Evolutionary conservation across 257 asterid genomes (phyloP), one percentile per base, ranked within the genome.

Genomic region (Mentha longifolia): DNA sequence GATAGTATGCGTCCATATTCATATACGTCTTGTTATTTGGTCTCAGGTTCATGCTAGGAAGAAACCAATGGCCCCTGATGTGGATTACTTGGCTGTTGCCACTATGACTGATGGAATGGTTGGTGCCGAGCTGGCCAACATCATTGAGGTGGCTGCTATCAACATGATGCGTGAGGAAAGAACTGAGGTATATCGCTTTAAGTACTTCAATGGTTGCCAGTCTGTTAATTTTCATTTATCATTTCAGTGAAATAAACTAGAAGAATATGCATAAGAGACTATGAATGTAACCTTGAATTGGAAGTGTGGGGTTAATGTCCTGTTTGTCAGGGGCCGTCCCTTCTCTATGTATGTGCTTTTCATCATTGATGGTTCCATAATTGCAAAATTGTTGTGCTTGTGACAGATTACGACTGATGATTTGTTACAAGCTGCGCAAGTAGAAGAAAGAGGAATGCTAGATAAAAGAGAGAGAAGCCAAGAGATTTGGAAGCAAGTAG

Each of bases 101-200:
- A 81, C 85, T 75, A 82, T 87, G 89, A 89, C 97, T 13, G 91
- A 87, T 35, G 98, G 98, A 74, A 92, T 95, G 99, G 98, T 89
- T 76, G 98, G 99, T 61, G 97, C 99, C 1, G 98, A 95, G 91
- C 83, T 95, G 70, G 99, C 97, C 67, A 95, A 95, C 85, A 87
- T 95, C 65, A 73, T 95, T 51, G 99, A 95, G 91, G 90, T 95
- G 70, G 93, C 99, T 74, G 99, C 99, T 73, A 86, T 95, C 43
- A 75, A 82, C 75, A 91, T 95, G 99, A 80, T 92, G 95, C 97
- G 97, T 57, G 99, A 95, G 70, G 89, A 79, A 75, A 84, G 98
- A 82, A 74, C 87, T 6, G 99, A 92, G 98, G 99, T 89, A 89
- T 33, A 39, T 76, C 49, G 55, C 57, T 72, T 28, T 56, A 72